A percentile compares a stretch with the other conserved stretches of the same genome.
phyloP scores from a whole-genome alignment of 164 flowering plant genomes.

The Brasenia schreberi region DNA sequence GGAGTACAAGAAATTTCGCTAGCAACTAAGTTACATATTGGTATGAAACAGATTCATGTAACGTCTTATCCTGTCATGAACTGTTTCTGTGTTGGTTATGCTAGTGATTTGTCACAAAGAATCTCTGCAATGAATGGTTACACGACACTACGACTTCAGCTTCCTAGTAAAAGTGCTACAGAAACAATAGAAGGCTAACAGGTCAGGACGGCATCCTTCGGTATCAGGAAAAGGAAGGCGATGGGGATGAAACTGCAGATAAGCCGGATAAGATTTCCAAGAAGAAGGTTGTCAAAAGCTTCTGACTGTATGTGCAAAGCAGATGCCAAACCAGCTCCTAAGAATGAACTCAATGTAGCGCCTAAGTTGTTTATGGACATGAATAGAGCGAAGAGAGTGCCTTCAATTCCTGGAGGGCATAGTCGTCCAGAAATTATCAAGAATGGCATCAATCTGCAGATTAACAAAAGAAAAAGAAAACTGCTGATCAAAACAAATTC shows the following conservation, averaged over 20 bases:
- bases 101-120: neutral
- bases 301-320: conserved; percentile 58
- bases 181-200: neutral
- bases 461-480: neutral
- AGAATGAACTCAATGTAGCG: conserved; percentile 58
- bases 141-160: neutral
- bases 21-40: no score
- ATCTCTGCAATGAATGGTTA: neutral
- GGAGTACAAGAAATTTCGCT: no score
- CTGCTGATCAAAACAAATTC: neutral
- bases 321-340: conserved; percentile 81
- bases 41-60: no score
- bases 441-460: conserved; percentile 89
- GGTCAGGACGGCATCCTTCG: conserved; percentile 61
- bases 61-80: no score
- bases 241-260: conserved; percentile 59
- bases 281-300: conserved; percentile 61
- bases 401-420: conserved; percentile 96
- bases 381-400: conserved; percentile 86
- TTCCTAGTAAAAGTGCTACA: neutral
- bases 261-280: conserved; percentile 44
- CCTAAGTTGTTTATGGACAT: conserved; percentile 92
- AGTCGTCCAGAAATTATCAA: conserved; percentile 82
- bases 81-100: neutral
- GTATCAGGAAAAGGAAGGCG: conserved; percentile 69